Base-by-base conservation (phyloP, 2,329 filamentous ascomycete species). In the Macroventuria anomochaeta region DNA sequence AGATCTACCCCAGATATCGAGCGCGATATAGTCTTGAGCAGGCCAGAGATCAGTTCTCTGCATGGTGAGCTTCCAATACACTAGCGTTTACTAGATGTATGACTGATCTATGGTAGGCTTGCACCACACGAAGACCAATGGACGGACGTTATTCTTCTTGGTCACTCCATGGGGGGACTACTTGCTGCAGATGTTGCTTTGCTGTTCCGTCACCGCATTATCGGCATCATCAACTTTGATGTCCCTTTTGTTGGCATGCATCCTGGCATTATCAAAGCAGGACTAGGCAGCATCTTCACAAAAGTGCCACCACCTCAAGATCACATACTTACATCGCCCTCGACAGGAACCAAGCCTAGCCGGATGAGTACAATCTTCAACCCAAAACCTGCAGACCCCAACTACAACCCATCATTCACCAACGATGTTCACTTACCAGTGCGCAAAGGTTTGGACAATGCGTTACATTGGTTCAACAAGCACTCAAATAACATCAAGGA, bases 91-190 rank as follows among this genome's bases (percentile, higher is more conserved):
- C n/a, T 26, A 31, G 5, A 32, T 4, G 23, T 18, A 20, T 10
- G n/a, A 33, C 54, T 64, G 29, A 63, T 31, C 20, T 26, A 4
- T 39, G n/a, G 34, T 53, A 85, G 83, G 91, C 79, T 96, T 25
- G 79, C 83, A 53, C 91, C 91, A 6, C 90, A 96, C 64, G 88
- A 93, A 72, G 84, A 84, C 23, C 77, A 81, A 3, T 83, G 80
- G 17, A 92, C 91, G 1, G 93, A 97, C 77, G 81, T 96, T 2
- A 81, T 97, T 17, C 80, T 97, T 3, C 79, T 96, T 2, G 92
- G 93, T 0, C 93, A 96, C 73, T 96, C 90, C 34, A 93, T 97
- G 86, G 93, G 93, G 13, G 93, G 93, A 1, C 80, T 97, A 20
- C 75, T 97, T 21, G 85, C 89, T 21, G 90, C 90, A 1, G 93